A percentile compares a stretch with the other conserved stretches of the same genome.
phyloP scores from a whole-genome alignment of 768 basidiomycete species.

The Naganishia onofrii region DNA sequence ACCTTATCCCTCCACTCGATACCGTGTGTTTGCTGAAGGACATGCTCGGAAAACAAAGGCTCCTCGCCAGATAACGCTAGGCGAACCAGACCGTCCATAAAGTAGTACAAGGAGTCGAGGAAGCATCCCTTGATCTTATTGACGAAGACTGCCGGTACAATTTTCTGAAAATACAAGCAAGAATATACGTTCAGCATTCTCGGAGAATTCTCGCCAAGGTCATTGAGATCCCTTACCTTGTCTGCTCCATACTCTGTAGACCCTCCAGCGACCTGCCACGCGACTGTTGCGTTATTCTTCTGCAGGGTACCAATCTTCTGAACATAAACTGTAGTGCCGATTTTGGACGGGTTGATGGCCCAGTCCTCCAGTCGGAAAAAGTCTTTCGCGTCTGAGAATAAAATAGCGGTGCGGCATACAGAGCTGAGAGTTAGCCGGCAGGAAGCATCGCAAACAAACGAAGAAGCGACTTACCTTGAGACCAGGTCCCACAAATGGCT shows the following conservation, averaged over 20 bases:
- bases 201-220: background rate
- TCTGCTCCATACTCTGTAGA: constrained; percentile 56
- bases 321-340: constrained; percentile 34
- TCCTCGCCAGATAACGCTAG: constrained; percentile 61
- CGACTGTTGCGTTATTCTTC: constrained; percentile 67
- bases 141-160: constrained; percentile 64
- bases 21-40: background rate
- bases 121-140: constrained; percentile 78
- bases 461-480: constrained; percentile 63
- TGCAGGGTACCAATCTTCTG: constrained; percentile 32
- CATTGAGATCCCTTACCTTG: constrained; percentile 8
- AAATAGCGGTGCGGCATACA: constrained; percentile 28
- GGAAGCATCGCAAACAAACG: background rate
- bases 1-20: constrained; percentile 7
- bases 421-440: background rate
- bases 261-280: constrained; percentile 78
- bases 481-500: constrained; percentile 72
- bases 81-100: constrained; percentile 79
- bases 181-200: background rate
- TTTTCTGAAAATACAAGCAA: background rate
- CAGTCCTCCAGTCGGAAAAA: constrained; percentile 87
- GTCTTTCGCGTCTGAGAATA: constrained; percentile 66
- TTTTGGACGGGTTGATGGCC: constrained; percentile 33
- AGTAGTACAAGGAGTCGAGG: constrained; percentile 76
- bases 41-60: constrained; percentile 23